phyloP scores from a whole-genome alignment of 2,329 filamentous ascomycete genomes.

The Diaporthe australafricana region DNA sequence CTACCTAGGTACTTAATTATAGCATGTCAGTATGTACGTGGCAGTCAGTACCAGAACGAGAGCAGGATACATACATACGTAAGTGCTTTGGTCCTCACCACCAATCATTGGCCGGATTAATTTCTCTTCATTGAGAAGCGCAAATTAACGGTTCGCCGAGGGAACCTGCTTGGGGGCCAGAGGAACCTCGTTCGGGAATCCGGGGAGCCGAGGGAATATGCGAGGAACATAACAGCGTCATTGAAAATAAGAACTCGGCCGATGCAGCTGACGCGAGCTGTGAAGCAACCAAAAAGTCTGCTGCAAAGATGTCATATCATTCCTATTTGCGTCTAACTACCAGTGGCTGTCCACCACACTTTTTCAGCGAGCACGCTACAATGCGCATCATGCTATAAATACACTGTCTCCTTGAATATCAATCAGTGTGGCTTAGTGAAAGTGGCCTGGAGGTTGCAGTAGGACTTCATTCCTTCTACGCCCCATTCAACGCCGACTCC shows the following conservation, averaged over 20 bases:
- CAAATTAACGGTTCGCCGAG: too few relatives aligned
- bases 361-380: neutral
- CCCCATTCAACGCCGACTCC: constrained; percentile 18
- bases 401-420: neutral
- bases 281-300: neutral
- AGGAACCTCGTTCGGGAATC: neutral
- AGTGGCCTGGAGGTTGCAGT: neutral
- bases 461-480: constrained; percentile 2
- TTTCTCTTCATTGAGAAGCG: too few relatives aligned
- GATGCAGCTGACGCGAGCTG: neutral
- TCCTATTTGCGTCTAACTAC: neutral
- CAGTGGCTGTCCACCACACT: neutral
- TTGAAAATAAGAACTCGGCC: neutral
- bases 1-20: too few relatives aligned
- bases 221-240: neutral
- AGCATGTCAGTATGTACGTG: too few relatives aligned
- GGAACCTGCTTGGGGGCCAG: too few relatives aligned
- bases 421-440: neutral
- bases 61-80: too few relatives aligned
- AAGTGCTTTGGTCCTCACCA: too few relatives aligned
- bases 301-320: neutral
- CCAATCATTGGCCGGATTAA: too few relatives aligned
- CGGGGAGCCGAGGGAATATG: neutral
- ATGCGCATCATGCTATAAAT: neutral
- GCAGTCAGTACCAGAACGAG: too few relatives aligned